Percentiles rank a stretch among this genome's conserved stretches.
Evolutionary conservation across 208 protist species (phyloP).

Genomic region (Leishmania amazonensis): DNA sequence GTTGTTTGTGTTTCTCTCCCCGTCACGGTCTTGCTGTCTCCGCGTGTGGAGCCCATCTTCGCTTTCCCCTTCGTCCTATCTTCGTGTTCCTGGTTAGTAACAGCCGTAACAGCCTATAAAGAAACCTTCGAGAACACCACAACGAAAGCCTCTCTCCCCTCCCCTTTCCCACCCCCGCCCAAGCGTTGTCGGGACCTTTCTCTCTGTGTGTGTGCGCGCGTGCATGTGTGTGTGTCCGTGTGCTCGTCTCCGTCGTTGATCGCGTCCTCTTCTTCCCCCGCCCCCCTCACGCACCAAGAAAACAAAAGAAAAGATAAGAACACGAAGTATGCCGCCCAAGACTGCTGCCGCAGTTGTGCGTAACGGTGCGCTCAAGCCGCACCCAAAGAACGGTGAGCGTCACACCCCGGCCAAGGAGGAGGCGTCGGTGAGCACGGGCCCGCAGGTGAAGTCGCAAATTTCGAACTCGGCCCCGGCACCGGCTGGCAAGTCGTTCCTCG

Average conservation of each 20-base stretch:
- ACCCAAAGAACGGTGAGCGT: slow-evolving; percentile 22
- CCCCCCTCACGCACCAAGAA: slow-evolving; percentile 8
- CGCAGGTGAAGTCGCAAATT: slow-evolving; percentile 62
- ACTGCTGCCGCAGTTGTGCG: slow-evolving; percentile 28
- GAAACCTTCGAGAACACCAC: background rate
- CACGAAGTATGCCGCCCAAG: slow-evolving; percentile 31
- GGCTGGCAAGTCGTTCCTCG: slow-evolving; percentile 68
- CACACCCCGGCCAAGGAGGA: slow-evolving; percentile 39
- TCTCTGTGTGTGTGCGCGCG: background rate
- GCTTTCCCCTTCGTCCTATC: background rate
- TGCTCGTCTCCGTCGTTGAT: background rate
- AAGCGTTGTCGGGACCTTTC: background rate
- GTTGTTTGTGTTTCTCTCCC: background rate
- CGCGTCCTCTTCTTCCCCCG: background rate
- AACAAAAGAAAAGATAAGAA: slow-evolving; percentile 27
- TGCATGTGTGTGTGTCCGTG: background rate
- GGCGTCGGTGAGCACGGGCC: slow-evolving; percentile 32
- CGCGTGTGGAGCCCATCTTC: background rate
- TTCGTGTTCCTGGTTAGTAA: too few species aligned
- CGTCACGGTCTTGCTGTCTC: background rate
- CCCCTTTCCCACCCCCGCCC: background rate
- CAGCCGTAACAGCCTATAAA: too few species aligned
- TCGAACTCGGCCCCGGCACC: slow-evolving; percentile 57
- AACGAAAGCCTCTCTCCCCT: background rate
- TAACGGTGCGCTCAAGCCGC: slow-evolving; percentile 29